A percentile compares a stretch with the other conserved stretches of the same genome.
Conservation (phyloP, 371 early-diverging fungal species). For the Nematocida sp. region DNA sequence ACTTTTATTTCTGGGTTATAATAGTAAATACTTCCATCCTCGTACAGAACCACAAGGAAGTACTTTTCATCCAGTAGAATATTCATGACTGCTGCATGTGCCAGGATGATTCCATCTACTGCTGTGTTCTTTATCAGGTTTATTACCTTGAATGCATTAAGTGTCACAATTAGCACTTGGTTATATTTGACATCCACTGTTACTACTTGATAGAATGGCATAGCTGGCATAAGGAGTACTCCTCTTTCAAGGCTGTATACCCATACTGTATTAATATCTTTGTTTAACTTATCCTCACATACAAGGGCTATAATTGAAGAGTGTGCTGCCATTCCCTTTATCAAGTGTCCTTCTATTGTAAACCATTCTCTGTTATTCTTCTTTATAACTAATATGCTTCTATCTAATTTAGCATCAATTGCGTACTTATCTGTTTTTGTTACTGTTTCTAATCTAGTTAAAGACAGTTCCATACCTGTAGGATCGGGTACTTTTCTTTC, state of each 20-base stretch:
- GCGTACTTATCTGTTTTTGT: constrained; percentile 35
- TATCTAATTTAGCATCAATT: constrained; percentile 52
- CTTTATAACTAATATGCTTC: constrained; percentile 26
- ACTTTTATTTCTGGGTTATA: constrained; percentile 28
- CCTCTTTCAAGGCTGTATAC: constrained; percentile 64
- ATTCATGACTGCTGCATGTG: constrained; percentile 17
- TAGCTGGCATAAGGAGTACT: constrained; percentile 61
- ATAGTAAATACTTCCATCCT: constrained; percentile 22
- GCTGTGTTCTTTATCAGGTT: constrained; percentile 37
- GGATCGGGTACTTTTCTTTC: no score
- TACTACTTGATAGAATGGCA: constrained; percentile 46
- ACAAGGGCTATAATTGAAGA: constrained; percentile 48
- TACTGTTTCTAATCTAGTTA: constrained; percentile 6
- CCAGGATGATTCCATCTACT: constrained; percentile 20
- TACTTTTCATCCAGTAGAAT: constrained; percentile 59
- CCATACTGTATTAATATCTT: constrained; percentile 28
- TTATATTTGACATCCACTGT: constrained; percentile 57
- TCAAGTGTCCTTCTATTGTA: constrained; percentile 47
- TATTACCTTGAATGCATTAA: constrained; percentile 58
- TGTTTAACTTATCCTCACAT: background rate
- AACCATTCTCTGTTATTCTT: constrained; percentile 58
- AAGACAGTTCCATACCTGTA: background rate
- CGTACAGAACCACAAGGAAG: constrained; percentile 62
- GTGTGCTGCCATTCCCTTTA: constrained; percentile 44
- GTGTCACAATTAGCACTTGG: constrained; percentile 48